These are phyloP conservation scores for Apiotrichum mycotoxinovorans DNA, from an alignment of 1,284 basidiomycete genomes.

Conservation along the genomic window DNA sequence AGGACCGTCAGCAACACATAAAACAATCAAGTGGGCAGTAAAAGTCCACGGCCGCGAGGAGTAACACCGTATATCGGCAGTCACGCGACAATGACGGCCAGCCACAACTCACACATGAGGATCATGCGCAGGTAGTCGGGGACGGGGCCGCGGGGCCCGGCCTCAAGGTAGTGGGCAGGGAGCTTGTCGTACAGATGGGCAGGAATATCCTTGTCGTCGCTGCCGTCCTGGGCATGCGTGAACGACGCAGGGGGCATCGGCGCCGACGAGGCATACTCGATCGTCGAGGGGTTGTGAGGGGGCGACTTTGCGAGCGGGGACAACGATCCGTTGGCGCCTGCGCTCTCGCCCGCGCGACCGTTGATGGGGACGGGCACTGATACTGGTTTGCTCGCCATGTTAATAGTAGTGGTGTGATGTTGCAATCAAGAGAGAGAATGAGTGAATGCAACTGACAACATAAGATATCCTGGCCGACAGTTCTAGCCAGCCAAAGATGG, in stretches of 20 bases:
- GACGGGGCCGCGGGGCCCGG: conserved; percentile 47
- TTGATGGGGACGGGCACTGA: background rate
- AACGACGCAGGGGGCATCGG: conserved; percentile 37
- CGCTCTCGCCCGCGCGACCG: background rate
- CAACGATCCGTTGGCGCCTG: conserved; percentile 6
- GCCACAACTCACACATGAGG: conserved; percentile 58
- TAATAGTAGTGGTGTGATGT: background rate
- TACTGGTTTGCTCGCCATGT: background rate
- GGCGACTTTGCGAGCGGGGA: conserved; percentile 13
- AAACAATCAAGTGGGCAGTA: too few species aligned
- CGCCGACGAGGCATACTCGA: conserved; percentile 50
- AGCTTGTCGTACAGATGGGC: conserved; percentile 47
- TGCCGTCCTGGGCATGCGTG: conserved; percentile 33
- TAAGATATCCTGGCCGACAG: too few species aligned
- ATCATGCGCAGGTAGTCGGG: conserved; percentile 95
- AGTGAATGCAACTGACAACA: background rate
- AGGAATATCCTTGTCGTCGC: conserved; percentile 40
- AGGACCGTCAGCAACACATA: too few species aligned
- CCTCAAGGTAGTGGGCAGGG: conserved; percentile 42
- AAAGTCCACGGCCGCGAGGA: too few species aligned
- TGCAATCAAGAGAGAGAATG: background rate
- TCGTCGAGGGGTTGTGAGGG: conserved; percentile 19
- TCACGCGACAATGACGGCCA: too few species aligned
- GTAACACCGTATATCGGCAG: too few species aligned
- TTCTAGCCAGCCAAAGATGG: too few species aligned